phyloP scores from a whole-genome alignment of 352 stramenopile species.

The Pythium oligandrum region DNA sequence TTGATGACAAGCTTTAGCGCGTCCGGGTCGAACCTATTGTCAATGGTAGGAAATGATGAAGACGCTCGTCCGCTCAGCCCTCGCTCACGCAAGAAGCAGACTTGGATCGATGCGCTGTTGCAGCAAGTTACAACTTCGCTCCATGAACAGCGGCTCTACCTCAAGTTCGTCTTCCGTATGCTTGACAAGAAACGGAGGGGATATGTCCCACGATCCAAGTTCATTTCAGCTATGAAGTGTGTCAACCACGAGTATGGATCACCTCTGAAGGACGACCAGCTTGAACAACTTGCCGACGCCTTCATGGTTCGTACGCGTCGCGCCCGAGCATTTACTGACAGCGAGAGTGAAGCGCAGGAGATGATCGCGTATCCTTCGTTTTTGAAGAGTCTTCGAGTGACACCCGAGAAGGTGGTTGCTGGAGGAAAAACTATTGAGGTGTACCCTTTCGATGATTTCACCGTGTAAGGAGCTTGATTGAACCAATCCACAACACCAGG shows the following conservation, averaged over 20 bases:
- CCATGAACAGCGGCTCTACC: conserved; percentile 73
- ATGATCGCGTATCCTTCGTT: conserved; percentile 66
- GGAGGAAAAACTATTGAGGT: no score
- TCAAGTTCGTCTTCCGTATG: conserved; percentile 79
- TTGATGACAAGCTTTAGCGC: conserved; percentile 57
- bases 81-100: conserved; percentile 25
- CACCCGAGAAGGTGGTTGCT: no score
- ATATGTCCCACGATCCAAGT: conserved; percentile 62
- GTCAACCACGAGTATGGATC: conserved; percentile 70
- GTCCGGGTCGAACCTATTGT: conserved; percentile 38
- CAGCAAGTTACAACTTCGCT: conserved; percentile 69
- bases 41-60: conserved; percentile 15
- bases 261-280: conserved; percentile 46
- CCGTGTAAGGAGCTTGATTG: no score
- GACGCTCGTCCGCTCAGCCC: conserved; percentile 30
- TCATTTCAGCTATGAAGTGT: conserved; percentile 67
- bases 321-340: conserved; percentile 6
- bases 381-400: conserved; percentile 63
- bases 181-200: conserved; percentile 63
- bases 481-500: no score
- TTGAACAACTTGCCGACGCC: conserved; percentile 62
- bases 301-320: conserved; percentile 29
- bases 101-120: conserved; percentile 65
- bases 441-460: no score
- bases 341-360: conserved; percentile 22